Evolutionary conservation across 441 rosid species (phyloP).

Genomic region (Pelargonium cotyledonis): DNA sequence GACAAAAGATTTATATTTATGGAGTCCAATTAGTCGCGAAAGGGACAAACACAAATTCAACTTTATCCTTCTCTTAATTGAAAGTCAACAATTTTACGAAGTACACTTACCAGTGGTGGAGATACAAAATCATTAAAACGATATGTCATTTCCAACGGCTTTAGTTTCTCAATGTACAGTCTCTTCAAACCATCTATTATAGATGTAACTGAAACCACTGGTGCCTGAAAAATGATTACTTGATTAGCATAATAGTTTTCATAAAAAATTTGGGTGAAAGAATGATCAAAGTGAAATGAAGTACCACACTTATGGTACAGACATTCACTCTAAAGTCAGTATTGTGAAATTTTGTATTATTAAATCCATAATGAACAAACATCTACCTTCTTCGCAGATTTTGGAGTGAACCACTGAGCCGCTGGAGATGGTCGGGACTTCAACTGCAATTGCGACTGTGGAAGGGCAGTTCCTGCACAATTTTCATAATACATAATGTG

Average conservation of each 20-base stretch:
- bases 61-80: not conserved
- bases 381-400: slow-evolving; percentile 70
- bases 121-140: slow-evolving; percentile 86
- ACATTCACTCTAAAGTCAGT: not conserved
- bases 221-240: slow-evolving; percentile 35
- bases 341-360: not conserved
- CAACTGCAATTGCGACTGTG: slow-evolving; percentile 25
- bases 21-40: slow-evolving; percentile 6
- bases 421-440: slow-evolving; percentile 35
- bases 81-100: not conserved
- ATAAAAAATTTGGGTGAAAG: not conserved
- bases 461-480: slow-evolving; percentile 36
- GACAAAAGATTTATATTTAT: not conserved
- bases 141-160: slow-evolving; percentile 83
- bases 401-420: slow-evolving; percentile 74
- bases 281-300: not conserved
- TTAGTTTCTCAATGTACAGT: slow-evolving; percentile 79
- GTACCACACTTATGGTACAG: not conserved
- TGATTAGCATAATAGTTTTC: not conserved
- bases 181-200: slow-evolving; percentile 87
- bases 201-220: slow-evolving; percentile 85
- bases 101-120: slow-evolving; percentile 55
- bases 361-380: not conserved
- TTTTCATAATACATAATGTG: slow-evolving; percentile 11
- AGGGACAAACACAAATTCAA: not conserved